Evolutionary conservation across 768 basidiomycete species (phyloP), one percentile per base, ranked within the genome.

Genomic region (Agrocybe praecox): DNA sequence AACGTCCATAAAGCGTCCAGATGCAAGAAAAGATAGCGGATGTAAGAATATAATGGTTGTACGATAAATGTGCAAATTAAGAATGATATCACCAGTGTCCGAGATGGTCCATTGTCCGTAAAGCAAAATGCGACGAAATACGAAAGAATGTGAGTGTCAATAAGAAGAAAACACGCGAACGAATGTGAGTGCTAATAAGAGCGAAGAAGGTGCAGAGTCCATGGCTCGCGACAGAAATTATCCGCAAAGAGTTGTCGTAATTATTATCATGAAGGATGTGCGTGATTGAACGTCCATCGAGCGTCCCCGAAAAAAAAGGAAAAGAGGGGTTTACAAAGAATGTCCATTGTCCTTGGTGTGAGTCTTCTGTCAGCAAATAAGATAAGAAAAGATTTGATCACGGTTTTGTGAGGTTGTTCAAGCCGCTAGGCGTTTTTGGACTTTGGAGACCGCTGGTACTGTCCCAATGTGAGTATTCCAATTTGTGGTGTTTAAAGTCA

Each of bases 341-440:
- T 19, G 32, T n/a, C 48, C 48, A 29, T 32, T 32, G n/a, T 49
- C 29, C 23, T 17, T 51, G 36, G 26, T 46, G 6, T 14, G 36
- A 40, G 3, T 40, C 36, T 6, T 40, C 36, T n/a, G 52, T 26
- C 15, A 52, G 54, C 14, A 52, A 55, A 51, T 21, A 42, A 58
- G 59, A 57, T 33, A 45, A 45, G 15, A 24, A 55, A 54, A 46
- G n/a, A 61, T 57, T 52, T 57, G 55, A 49, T 18, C n/a, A 32
- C 55, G 55, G 48, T 52, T 52, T 55, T 62, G 40, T 55, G 51
- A 23, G 56, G 53, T 14, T 40, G n/a, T 40, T 40, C 36, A 40
- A n/a, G 36, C 36, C 42, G 72, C 64, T 46, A 78, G 67, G 60
- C 77, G 72, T 64, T 79, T 78, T 66, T 77, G 76, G 46, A 79